Percentiles rank a stretch among this genome's conserved stretches.
Conservation (phyloP, 768 basidiomycete genomes). For the Trametes cinnabarina region DNA sequence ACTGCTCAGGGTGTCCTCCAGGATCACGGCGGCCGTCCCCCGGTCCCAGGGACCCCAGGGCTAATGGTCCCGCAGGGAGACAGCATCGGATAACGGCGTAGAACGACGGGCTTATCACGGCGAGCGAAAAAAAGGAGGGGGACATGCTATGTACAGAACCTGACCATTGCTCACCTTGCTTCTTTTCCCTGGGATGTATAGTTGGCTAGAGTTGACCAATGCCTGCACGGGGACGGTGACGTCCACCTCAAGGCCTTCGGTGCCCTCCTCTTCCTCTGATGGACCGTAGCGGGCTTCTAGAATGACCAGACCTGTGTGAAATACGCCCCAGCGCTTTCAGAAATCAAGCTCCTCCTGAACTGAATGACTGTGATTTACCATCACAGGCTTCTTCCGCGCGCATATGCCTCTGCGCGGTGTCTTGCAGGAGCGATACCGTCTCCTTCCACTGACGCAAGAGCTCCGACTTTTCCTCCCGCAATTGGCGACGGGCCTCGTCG, state of each 20-base stretch:
- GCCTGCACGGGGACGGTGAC: constrained; percentile 83
- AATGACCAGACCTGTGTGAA: constrained; percentile 65
- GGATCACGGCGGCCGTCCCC: constrained; percentile 9
- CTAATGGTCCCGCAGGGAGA: constrained; percentile 5
- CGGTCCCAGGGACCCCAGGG: neutral
- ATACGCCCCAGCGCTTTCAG: neutral
- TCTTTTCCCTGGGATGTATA: constrained; percentile 73
- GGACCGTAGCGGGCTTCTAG: constrained; percentile 72
- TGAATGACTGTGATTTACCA: constrained; percentile 42
- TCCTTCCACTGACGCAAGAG: constrained; percentile 63
- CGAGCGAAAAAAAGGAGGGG: neutral
- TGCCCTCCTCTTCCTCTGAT: constrained; percentile 46
- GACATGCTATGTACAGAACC: constrained; percentile 3
- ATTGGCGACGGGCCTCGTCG: constrained; percentile 56
- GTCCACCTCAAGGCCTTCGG: constrained; percentile 60
- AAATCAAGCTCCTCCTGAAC: constrained; percentile 14
- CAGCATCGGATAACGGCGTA: constrained; percentile 7
- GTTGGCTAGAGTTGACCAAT: constrained; percentile 72
- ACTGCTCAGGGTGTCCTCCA: constrained; percentile 1
- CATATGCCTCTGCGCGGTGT: constrained; percentile 62
- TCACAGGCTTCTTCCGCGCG: constrained; percentile 62
- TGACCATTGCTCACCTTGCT: constrained; percentile 56
- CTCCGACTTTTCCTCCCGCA: constrained; percentile 64
- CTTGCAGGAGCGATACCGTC: constrained; percentile 59
- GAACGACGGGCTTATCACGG: constrained; percentile 11